Evolutionary conservation across 176 grass and related monocot genomes (phyloP).

Genomic region (Rhipidocladum racemiflorum): DNA sequence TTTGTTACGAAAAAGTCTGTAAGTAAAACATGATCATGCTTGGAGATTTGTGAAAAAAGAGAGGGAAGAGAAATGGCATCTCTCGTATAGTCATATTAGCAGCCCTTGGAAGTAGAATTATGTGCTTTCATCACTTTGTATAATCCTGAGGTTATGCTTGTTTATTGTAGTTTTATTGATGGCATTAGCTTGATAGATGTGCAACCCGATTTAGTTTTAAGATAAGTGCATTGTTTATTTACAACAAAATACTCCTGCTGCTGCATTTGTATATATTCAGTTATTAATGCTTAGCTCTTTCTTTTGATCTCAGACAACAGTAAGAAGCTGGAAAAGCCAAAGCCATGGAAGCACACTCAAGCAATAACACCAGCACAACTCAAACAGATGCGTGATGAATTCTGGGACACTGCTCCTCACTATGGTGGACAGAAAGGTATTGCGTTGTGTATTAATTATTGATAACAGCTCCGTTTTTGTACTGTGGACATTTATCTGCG

Average conservation of each 20-base stretch:
- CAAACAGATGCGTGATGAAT: slow-evolving; percentile 88
- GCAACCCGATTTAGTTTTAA: not conserved
- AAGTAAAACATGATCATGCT: not conserved
- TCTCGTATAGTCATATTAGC: not conserved
- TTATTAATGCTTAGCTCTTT: slow-evolving; percentile 13
- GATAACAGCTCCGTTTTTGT: not conserved
- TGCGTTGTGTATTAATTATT: not conserved
- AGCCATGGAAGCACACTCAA: slow-evolving; percentile 80
- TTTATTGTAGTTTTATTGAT: not conserved
- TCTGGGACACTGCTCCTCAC: slow-evolving; percentile 96
- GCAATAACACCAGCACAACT: slow-evolving; percentile 61
- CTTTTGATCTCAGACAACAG: slow-evolving; percentile 49
- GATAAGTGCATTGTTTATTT: slow-evolving; percentile 1
- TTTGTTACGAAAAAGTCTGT: not conserved
- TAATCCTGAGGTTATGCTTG: not conserved
- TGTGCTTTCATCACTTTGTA: not conserved
- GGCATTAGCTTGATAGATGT: not conserved
- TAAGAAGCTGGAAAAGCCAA: slow-evolving; percentile 78
- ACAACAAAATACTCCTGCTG: not conserved
- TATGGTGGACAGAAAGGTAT: slow-evolving; percentile 93
- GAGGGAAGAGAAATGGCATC: not conserved
- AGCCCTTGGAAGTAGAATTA: not conserved
- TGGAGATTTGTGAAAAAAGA: not conserved
- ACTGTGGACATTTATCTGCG: slow-evolving; percentile 15
- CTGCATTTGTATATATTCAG: slow-evolving; percentile 16